These are phyloP conservation scores for Apiotrichum sp. DNA, from an alignment of 1,284 basidiomycete species.

Conservation along the genomic window DNA sequence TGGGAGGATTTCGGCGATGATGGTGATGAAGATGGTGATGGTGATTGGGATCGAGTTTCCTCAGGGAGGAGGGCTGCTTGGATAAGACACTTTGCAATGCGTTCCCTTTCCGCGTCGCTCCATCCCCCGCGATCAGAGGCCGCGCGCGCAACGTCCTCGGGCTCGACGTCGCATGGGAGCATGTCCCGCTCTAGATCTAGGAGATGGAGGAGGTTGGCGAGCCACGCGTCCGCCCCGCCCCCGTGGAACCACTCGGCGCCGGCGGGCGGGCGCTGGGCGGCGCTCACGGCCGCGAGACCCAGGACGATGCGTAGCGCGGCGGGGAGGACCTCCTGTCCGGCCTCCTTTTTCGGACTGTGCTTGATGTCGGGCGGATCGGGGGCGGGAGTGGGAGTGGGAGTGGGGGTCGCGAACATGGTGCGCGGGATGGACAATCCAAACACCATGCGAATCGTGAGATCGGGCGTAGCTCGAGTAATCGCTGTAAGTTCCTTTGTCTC, in stretches of 20 bases:
- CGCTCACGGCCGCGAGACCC: conserved; percentile 29
- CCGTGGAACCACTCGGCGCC: conserved; percentile 8
- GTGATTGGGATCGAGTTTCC: too few species aligned
- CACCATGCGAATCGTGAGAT: too few species aligned
- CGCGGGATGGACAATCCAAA: too few species aligned
- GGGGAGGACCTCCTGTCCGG: neutral
- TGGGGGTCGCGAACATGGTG: too few species aligned
- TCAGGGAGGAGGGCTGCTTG: conserved; percentile 30
- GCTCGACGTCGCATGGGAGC: conserved; percentile 29
- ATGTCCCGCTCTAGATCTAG: conserved; percentile 29
- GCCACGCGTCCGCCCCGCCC: conserved; percentile 27
- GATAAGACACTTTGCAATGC: conserved; percentile 29
- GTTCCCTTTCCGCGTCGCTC: conserved; percentile 14
- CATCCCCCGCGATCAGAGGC: conserved; percentile 24
- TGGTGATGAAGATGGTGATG: too few species aligned
- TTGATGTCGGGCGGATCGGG: too few species aligned
- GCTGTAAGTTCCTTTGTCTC: too few species aligned
- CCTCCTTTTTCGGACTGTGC: too few species aligned
- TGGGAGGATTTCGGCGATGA: too few species aligned
- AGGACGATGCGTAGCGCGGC: neutral
- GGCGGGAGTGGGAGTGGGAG: too few species aligned
- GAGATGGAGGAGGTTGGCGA: conserved; percentile 32
- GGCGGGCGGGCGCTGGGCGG: conserved; percentile 19
- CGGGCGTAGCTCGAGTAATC: too few species aligned
- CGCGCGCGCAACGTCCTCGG: conserved; percentile 24